Conservation (phyloP, 2,329 filamentous ascomycete genomes). For the Hymenoscyphus linearis region DNA sequence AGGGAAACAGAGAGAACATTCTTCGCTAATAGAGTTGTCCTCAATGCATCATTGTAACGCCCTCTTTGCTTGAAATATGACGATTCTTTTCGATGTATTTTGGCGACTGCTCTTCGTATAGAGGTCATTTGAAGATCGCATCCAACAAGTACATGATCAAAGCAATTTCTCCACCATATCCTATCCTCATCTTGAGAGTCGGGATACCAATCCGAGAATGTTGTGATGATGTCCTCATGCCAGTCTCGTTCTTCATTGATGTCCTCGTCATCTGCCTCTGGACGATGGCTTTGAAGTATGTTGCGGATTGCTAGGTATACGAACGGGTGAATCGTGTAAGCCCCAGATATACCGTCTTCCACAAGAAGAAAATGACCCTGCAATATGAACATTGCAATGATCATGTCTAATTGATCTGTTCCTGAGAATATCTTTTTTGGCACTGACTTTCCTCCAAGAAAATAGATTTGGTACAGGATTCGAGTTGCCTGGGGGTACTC, state of each 20-base stretch:
- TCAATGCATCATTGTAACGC: conserved; percentile 20
- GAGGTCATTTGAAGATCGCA: conserved; percentile 18
- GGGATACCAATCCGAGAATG: conserved; percentile 23
- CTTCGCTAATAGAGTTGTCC: conserved; percentile 20
- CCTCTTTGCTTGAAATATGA: conserved; percentile 20
- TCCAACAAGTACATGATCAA: conserved; percentile 19
- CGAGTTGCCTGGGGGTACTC: conserved; percentile 10
- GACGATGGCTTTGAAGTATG: conserved; percentile 10
- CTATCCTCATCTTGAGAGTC: conserved; percentile 16
- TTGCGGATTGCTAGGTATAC: conserved; percentile 21
- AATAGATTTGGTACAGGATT: conserved; percentile 24
- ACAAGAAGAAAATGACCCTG: conserved; percentile 20
- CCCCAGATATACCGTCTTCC: conserved; percentile 14
- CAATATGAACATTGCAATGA: conserved; percentile 21
- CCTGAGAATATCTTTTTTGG: conserved; percentile 20
- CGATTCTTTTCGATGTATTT: conserved; percentile 23
- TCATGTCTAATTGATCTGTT: conserved; percentile 22
- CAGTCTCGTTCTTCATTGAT: conserved; percentile 20
- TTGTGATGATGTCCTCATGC: conserved; percentile 21
- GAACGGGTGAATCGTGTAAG: conserved; percentile 22
- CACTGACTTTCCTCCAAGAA: conserved; percentile 20
- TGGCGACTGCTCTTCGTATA: conserved; percentile 17
- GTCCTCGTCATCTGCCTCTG: conserved; percentile 11
- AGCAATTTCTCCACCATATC: conserved; percentile 25
- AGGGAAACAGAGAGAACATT: conserved; percentile 20